A percentile compares a stretch with the other conserved stretches of the same genome.
Evolutionary conservation across 345 rosid genomes (phyloP).

Genomic region (Populus alba): DNA sequence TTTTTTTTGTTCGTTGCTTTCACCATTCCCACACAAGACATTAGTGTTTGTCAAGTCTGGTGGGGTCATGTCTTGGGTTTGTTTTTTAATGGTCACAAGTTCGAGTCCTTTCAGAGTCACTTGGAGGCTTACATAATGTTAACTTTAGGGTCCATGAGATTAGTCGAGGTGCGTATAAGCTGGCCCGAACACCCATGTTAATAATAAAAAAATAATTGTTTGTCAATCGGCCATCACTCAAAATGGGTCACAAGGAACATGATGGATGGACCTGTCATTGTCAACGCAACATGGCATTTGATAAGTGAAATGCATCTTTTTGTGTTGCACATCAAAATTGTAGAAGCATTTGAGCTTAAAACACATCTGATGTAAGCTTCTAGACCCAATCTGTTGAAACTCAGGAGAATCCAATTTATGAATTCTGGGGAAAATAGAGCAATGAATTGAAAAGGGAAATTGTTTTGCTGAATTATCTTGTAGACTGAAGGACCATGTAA

Average conservation of each 20-base stretch:
- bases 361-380: not conserved
- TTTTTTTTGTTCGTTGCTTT: not conserved
- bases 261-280: not conserved
- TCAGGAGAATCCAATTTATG: not conserved
- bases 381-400: not conserved
- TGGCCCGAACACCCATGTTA: no score
- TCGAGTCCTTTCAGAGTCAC: no score
- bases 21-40: not conserved
- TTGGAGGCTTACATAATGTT: no score
- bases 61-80: not conserved
- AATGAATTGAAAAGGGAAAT: not conserved
- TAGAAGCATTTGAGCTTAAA: not conserved
- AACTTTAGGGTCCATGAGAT: no score
- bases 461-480: not conserved
- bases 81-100: no score
- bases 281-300: not conserved
- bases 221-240: not conserved
- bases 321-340: not conserved
- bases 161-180: no score
- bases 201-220: not conserved
- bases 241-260: not conserved
- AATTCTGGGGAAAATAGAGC: not conserved
- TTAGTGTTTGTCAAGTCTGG: not conserved
- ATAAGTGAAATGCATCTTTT: not conserved
- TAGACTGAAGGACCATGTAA: not conserved